Conservation (phyloP, 441 rosid genomes). For the Brassica balearica region DNA sequence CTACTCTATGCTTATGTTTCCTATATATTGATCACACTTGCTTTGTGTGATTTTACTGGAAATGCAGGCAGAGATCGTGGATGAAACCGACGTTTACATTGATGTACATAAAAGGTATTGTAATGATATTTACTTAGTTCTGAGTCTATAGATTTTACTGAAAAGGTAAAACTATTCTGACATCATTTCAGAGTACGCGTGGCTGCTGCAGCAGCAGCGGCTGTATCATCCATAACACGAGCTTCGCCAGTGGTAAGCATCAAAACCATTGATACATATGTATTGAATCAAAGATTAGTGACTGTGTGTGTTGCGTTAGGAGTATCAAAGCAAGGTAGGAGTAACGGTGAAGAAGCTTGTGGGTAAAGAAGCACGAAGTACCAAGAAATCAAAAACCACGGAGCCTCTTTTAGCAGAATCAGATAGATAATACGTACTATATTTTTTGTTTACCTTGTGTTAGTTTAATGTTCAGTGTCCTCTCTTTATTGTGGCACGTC, state of each 20-base stretch:
- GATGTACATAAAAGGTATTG: constrained; percentile 79
- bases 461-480: not conserved
- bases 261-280: not conserved
- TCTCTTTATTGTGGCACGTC: not conserved
- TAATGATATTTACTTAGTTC: constrained; percentile 1
- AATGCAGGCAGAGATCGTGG: constrained; percentile 76
- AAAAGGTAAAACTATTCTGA: constrained; percentile 12
- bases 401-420: constrained; percentile 41
- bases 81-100: constrained; percentile 74
- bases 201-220: constrained; percentile 68
- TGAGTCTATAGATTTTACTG: constrained; percentile 10
- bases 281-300: not conserved
- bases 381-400: constrained; percentile 24
- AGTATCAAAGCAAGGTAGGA: constrained; percentile 58
- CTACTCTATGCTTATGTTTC: constrained; percentile 1
- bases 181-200: constrained; percentile 60
- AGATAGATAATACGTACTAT: constrained; percentile 26
- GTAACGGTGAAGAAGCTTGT: constrained; percentile 42
- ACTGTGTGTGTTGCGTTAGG: constrained; percentile 44
- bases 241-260: constrained; percentile 59
- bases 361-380: constrained; percentile 32
- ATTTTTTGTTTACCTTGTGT: not conserved
- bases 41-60: constrained; percentile 28
- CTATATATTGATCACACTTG: not conserved
- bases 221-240: constrained; percentile 56